phyloP scores from a whole-genome alignment of 192 early-diverging fungal species.

The Linnemannia zychae region DNA sequence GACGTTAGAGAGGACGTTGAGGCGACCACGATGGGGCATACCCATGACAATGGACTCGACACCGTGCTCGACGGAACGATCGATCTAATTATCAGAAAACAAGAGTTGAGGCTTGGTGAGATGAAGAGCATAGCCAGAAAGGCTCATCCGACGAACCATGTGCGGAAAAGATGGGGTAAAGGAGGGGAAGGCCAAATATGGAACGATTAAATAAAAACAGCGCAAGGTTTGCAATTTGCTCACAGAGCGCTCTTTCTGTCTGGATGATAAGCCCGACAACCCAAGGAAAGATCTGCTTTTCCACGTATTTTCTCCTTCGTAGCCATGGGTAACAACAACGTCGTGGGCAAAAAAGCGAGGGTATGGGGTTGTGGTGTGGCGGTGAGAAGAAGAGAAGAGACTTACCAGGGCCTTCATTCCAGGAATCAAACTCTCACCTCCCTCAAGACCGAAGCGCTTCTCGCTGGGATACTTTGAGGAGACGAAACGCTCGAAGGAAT shows the following conservation, averaged over 20 bases:
- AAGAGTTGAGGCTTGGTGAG: slow-evolving; percentile 77
- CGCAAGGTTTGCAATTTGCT: slow-evolving; percentile 2
- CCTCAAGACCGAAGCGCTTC: slow-evolving; percentile 98
- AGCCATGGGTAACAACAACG: neutral
- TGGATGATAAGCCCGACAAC: slow-evolving; percentile 4
- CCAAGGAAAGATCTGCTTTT: neutral
- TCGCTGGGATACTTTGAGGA: slow-evolving; percentile 97
- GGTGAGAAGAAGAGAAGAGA: neutral
- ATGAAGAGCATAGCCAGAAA: slow-evolving; percentile 59
- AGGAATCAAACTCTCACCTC: slow-evolving; percentile 97
- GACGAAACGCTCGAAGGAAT: slow-evolving; percentile 96
- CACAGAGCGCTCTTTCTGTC: slow-evolving; percentile 4
- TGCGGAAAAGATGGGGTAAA: slow-evolving; percentile 6
- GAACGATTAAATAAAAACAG: neutral
- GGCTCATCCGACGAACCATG: neutral
- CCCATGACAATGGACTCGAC: slow-evolving; percentile 97
- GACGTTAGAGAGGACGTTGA: slow-evolving; percentile 99
- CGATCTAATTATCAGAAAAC: slow-evolving; percentile 95
- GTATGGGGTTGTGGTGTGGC: too few relatives aligned
- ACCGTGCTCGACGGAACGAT: slow-evolving; percentile 94
- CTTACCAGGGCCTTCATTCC: slow-evolving; percentile 96
- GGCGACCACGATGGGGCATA: slow-evolving; percentile 99
- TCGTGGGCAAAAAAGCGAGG: neutral
- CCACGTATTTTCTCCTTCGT: neutral
- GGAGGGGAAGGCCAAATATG: slow-evolving; percentile 17